Conservation (phyloP, 2,329 filamentous ascomycete species). For the Aspergillus sp. region DNA sequence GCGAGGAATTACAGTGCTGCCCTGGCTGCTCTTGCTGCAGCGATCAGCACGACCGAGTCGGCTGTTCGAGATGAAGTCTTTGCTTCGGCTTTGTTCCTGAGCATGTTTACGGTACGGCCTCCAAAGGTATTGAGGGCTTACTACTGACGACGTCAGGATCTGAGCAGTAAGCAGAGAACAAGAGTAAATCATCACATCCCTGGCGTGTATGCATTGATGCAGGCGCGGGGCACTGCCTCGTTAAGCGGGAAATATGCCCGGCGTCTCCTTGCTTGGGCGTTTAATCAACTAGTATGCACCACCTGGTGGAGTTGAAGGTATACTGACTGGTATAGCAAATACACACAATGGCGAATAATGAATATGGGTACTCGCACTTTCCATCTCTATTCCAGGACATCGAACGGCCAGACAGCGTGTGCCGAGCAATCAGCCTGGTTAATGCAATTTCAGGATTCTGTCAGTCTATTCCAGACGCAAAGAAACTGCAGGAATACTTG, state of each 20-base stretch:
- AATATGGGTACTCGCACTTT: not conserved
- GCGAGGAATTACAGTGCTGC: not conserved
- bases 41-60: not conserved
- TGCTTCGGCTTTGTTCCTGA: not conserved
- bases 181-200: not conserved
- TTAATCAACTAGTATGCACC: not conserved
- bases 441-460: not conserved
- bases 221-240: not conserved
- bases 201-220: not conserved
- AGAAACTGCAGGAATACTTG: not conserved
- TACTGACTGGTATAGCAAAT: not conserved
- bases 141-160: not conserved
- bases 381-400: not conserved
- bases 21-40: not conserved
- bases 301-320: too few relatives aligned
- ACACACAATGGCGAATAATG: not conserved
- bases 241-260: not conserved
- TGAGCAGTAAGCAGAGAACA: not conserved
- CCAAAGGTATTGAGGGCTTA: fast-evolving
- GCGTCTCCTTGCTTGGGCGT: not conserved
- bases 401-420: not conserved
- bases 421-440: not conserved
- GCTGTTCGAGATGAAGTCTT: not conserved
- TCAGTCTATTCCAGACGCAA: not conserved
- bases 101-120: not conserved